Base-by-base conservation (phyloP, 495 filamentous ascomycete species). In the Stereocaulon alpinum region DNA sequence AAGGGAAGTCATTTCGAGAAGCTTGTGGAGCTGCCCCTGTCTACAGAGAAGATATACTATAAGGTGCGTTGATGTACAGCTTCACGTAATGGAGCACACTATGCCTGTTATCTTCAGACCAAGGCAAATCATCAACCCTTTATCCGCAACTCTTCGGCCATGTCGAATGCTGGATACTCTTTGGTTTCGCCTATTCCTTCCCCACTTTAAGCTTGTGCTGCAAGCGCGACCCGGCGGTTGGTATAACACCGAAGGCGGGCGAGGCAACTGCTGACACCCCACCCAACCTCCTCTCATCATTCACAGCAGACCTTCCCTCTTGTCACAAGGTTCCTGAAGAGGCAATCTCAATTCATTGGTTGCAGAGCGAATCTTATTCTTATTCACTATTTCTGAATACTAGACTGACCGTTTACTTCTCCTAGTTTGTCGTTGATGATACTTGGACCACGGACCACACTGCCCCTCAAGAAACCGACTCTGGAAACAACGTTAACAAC, bases 361-460 rank as follows among this genome's bases (percentile, higher is more conserved):
- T 37, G 34, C 34, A 11, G 34, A 37, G 34, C 34, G 12, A 10
- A 37, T 9, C 34, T 37, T 0, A 7, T 37, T 37, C 34, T 34
- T 18, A 34, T 20, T 52, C 49, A 52, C 45, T 27, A 14, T 43
- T 5, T 29, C 29, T 17, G n/a, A 27, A 34, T 15, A 24, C 40
- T 24, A 51, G 20, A 42, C 58, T 60, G 50, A 60, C 20, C 6
- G 12, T 45, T 18, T 4, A 53, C 15, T 11, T 61, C 14, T 22
- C 50, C 22, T 68, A 95, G 89, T 97, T 95, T 73, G 87, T 97
- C 63, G 92, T 94, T 48, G 91, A 98, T 80, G 85, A 82, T 45
- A 79, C 75, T 60, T 98, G 93, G 93, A 82, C 80, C 24, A 87
- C 83, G 62, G 87, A 96, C 69, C 83, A 82, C 64, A 80, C 82